Conservation (phyloP, 139 green algal species). For the Pleodorina starrii region DNA sequence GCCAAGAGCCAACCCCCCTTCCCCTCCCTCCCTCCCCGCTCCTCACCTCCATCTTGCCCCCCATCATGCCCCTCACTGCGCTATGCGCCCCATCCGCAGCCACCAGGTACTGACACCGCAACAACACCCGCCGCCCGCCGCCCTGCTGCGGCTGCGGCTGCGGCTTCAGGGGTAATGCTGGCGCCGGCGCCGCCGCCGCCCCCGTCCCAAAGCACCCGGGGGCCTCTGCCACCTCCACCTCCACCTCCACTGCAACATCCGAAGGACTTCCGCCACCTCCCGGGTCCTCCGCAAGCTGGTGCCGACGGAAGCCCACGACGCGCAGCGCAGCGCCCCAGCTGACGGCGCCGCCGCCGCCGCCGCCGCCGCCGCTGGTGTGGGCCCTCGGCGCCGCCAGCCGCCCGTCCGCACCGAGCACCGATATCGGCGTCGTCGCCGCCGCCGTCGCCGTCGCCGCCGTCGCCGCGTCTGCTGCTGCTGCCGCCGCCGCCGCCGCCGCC, state of each 20-base stretch:
- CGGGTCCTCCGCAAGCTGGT: neutral
- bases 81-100: constrained; percentile 85
- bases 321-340: constrained; percentile 17
- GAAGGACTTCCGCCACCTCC: neutral
- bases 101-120: constrained; percentile 71
- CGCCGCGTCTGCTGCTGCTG: neutral
- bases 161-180: no score
- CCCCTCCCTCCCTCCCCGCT: no score
- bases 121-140: neutral
- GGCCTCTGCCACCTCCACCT: constrained; percentile 45
- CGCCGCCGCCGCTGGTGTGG: neutral
- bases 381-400: neutral
- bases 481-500: constrained; percentile 3
- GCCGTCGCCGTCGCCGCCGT: neutral
- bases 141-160: no score
- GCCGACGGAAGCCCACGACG: neutral
- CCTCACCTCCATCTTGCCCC: constrained; percentile 69
- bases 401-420: neutral
- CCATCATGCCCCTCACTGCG: constrained; percentile 57
- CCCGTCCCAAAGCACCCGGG: no score
- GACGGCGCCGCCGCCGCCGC: neutral
- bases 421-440: neutral
- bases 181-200: constrained; percentile 28
- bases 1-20: no score
- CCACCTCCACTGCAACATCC: constrained; percentile 31